These are phyloP conservation scores for Ogataea hybrid DNA, from an alignment of 1,139 yeast species.

Conservation along the genomic window DNA sequence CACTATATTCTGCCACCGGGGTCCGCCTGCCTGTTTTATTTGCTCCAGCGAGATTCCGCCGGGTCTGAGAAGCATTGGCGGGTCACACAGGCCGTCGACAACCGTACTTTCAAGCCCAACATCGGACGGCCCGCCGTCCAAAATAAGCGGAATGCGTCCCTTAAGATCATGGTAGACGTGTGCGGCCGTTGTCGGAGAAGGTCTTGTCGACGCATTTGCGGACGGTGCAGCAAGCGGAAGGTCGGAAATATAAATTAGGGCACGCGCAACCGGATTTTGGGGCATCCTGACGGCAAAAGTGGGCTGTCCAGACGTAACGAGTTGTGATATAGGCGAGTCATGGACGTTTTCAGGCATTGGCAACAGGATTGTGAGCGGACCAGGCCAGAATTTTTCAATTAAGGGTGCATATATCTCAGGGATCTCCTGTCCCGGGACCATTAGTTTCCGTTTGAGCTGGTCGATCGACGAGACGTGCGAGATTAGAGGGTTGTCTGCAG, in stretches of 20 bases:
- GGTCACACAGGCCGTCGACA: constrained; percentile 78
- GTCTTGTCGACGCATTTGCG: constrained; percentile 94
- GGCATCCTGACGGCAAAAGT: constrained; percentile 95
- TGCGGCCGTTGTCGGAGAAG: constrained; percentile 85
- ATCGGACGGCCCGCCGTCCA: constrained; percentile 89
- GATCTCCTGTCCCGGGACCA: constrained; percentile 45
- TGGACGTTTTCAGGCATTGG: constrained; percentile 45
- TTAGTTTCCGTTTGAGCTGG: constrained; percentile 60
- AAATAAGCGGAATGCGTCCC: constrained; percentile 76
- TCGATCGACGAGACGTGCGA: constrained; percentile 79
- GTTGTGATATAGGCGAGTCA: constrained; percentile 57
- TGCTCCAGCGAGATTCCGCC: constrained; percentile 90
- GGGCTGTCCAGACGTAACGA: constrained; percentile 81
- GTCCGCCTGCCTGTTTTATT: constrained; percentile 61
- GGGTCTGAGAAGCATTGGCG: constrained; percentile 89
- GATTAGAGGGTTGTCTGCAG: constrained; percentile 92
- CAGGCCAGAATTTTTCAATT: constrained; percentile 84
- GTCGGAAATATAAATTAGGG: constrained; percentile 81
- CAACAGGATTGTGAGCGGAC: constrained; percentile 83
- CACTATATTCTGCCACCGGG: constrained; percentile 57
- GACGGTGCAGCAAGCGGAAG: constrained; percentile 96
- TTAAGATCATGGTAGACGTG: constrained; percentile 81
- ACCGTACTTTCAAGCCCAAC: constrained; percentile 96
- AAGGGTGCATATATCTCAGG: constrained; percentile 67
- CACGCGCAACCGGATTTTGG: constrained; percentile 82